These are phyloP conservation scores for Funneliformis mosseae DNA, from an alignment of 192 early-diverging fungal species.

Conservation along the genomic window DNA sequence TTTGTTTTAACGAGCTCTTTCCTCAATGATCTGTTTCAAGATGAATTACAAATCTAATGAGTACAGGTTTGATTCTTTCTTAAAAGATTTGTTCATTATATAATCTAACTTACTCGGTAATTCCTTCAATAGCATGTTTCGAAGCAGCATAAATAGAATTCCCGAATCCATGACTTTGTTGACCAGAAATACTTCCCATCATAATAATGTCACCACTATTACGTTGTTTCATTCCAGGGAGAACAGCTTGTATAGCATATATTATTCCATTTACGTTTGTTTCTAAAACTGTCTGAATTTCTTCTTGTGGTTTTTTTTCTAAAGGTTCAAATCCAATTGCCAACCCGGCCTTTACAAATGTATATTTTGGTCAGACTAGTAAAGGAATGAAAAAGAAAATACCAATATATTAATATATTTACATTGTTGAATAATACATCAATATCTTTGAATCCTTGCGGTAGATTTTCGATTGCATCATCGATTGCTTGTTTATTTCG, in stretches of 20 bases:
- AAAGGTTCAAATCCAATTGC: constrained; percentile 74
- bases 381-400: too few species aligned
- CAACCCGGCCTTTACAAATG: constrained; percentile 47
- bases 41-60: background rate
- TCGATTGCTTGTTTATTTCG: constrained; percentile 52
- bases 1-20: constrained; percentile 26
- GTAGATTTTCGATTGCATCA: constrained; percentile 50
- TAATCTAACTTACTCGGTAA: constrained; percentile 50
- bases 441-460: constrained; percentile 58
- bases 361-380: too few species aligned
- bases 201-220: constrained; percentile 82
- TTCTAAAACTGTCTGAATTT: constrained; percentile 79
- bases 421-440: constrained; percentile 93
- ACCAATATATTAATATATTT: too few species aligned
- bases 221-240: constrained; percentile 75
- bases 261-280: constrained; percentile 91
- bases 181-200: constrained; percentile 74
- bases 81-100: background rate
- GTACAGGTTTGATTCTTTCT: background rate
- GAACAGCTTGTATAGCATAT: constrained; percentile 75
- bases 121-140: constrained; percentile 82
- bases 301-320: constrained; percentile 58
- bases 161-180: constrained; percentile 64
- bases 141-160: constrained; percentile 78
- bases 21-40: constrained; percentile 6